Evolutionary conservation across 257 asterid genomes (phyloP), one percentile per base, ranked within the genome.

Genomic region (Plantago elongata): DNA sequence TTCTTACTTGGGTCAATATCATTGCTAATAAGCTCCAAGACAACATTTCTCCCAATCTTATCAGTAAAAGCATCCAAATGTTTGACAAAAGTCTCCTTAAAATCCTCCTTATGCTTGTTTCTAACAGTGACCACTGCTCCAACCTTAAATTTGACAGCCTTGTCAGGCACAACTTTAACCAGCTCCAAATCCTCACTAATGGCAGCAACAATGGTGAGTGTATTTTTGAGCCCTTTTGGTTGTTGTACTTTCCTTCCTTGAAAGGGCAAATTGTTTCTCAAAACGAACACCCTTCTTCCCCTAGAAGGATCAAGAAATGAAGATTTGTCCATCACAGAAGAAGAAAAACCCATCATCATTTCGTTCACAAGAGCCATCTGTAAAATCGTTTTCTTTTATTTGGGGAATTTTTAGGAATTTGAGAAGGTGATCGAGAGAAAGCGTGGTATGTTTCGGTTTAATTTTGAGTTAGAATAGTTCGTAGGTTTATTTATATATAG

Each of bases 51-150:
- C 5, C 99, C 99, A 67, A 93, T 65, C 49, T 81, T 80, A 10
- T 89, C 97, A 0, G 96, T 72, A 12, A 89, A 70, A 62, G 94
- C 83, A 78, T 93, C 99, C 47, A 82, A 71, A 45, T 85, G 97
- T 60, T 87, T 87, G 9, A 85, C 74, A 6, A 93, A 47, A 14
- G 87, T 61, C 62, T 82, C 97, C 72, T 80, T 89, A 0, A 87
- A 76, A 42, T 83, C 95, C 77, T 89, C 97, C 63, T 82, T 87
- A 48, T 71, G 74, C 74, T 89, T 87, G 77, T 93, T 93, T 69
- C 81, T 85, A 18, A 93, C 88, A 0, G 96, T 87, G 54, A 83
- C 80, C 48, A 87, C 92, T 13, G 99, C 94, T 75, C 97, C 78
- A 0, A 87, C 99, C 71, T 83, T 87, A 59, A 89, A 84, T 57